phyloP scores from a whole-genome alignment of 2,329 filamentous ascomycete species.

The Gnomoniopsis smithogilvyi region DNA sequence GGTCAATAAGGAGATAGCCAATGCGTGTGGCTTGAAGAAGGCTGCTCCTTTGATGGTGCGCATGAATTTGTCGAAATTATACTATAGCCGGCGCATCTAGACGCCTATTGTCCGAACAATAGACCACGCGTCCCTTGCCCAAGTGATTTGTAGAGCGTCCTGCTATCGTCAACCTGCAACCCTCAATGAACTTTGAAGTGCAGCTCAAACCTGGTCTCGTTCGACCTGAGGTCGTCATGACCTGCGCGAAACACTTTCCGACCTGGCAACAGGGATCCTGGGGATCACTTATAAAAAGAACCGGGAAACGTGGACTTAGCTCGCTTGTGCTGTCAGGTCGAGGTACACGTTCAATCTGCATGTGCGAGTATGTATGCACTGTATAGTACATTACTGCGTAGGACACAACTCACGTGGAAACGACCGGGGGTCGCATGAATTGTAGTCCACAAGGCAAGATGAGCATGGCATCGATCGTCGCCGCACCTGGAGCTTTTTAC shows the following conservation, averaged over 20 bases:
- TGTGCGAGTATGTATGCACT: not conserved
- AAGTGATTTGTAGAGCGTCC: not conserved
- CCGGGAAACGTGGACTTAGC: not conserved
- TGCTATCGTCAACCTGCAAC: not conserved
- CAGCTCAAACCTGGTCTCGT: not conserved
- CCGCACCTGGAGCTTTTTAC: not conserved
- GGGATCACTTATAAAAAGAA: not conserved
- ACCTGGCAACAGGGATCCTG: not conserved
- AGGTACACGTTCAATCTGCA: not conserved
- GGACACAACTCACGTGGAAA: not conserved
- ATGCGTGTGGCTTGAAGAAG: not conserved
- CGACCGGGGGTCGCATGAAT: constrained; percentile 18
- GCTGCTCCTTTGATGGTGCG: not conserved
- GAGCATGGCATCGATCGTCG: constrained; percentile 10
- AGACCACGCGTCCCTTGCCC: not conserved
- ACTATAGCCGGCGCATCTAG: not conserved
- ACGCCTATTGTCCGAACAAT: not conserved
- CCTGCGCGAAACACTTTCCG: not conserved
- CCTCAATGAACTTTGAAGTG: not conserved
- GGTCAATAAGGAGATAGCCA: too few species aligned
- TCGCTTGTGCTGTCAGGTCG: not conserved
- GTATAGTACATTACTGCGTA: not conserved
- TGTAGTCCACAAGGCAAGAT: constrained; percentile 16
- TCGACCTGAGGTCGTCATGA: not conserved
- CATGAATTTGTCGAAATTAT: not conserved